Base-by-base conservation (phyloP, 495 filamentous ascomycete species). In the Tetracladium setigerum region DNA sequence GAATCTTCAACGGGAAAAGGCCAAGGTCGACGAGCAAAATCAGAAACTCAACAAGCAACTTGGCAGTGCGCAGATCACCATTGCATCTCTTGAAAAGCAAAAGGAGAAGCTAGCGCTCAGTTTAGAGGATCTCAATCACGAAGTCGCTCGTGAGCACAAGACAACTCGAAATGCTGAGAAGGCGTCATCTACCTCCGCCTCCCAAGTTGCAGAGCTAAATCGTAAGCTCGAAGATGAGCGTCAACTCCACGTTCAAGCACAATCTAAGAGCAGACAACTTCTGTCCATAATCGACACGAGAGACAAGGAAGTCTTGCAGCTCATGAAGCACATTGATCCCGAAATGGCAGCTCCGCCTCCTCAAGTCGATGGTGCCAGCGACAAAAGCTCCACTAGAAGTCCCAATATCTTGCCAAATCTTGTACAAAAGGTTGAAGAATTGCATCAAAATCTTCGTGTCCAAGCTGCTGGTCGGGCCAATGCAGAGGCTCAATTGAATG, bases 121-220 rank as follows among this genome's bases (percentile, higher is more conserved):
- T 55, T 63, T 96, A 12, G 92, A 98, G 58, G 92, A 98, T 63
- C 71, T 96, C 19, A 95, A 90, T 55, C 92, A 98, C 61, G 90
- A 97, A 64, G 76, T 96, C 32, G 84, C 81, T 19, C 73, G 88
- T 12, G 92, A 96, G 62, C 90, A 92, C 55, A 92, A 96, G 67
- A 82, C 82, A 33, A 95, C 81, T 52, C 83, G 92, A 13, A 89
- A 83, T 61, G 92, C 92, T 13, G 92, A 98, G 65, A 92, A 95
- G 55, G 77, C 79, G 11, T 84, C 88, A n/a, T 95, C 91, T 1
- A 82, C 77, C 18, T 74, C 83, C 22, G 86, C 81, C 11, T 77
- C 85, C 30, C 91, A 98, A 59, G 68, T 98, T 4, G 87, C 88
- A 0, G 92, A 98, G 62, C 79, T 78, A 5, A 95, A 95, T 55